Evolutionary conservation across 2,329 filamentous ascomycete genomes (phyloP), one percentile per base, ranked within the genome.

Genomic region (Coleophoma cylindrospora): DNA sequence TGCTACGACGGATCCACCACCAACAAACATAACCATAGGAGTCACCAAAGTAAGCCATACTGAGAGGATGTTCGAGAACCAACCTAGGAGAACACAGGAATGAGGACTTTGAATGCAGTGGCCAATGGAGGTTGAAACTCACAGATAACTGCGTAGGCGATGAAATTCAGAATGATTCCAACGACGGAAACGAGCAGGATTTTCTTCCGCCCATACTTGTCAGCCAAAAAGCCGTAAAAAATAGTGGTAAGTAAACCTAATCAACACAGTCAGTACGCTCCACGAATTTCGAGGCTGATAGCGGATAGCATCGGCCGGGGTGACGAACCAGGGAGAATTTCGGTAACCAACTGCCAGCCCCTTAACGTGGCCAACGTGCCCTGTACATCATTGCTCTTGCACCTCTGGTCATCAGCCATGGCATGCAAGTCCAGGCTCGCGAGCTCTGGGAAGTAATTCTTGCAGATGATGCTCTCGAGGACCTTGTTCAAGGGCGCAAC

Each of bases 391-490:
- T 67, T 60, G 3, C 63, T 61, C 58, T 82, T 81, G 65, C 79
- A 82, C 6, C 59, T 60, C 15, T 69, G 65, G 41, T 66, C 59
- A 50, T 79, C 75, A 2, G 64, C 64, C 41, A 33, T 4, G 14
- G 22, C 15, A 27, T 32, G 7, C 33, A 52, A 47, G 43, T 54
- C 57, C 33, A 55, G 56, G 0, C 70, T 61, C 21, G 67, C 57
- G 41, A 70, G 63, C 2, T 70, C 64, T 5, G 74, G 71, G 54
- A 74, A 76, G 53, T 74, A 69, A 13, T 22, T 14, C 21, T 73
- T 72, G 61, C 80, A 83, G 41, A 80, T 71, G 43, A 80, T 71
- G 47, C 71, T 68, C 59, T 83, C 79, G 55, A 76, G 70, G 46
- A 81, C 70, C 48, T 74, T 72, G 45, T 72, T 74, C 41, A 65